Percentiles rank a stretch among this genome's conserved stretches.
These are phyloP conservation scores for Lobosporangium transversale DNA, from an alignment of 192 early-diverging fungal genomes.

Conservation along the genomic window DNA sequence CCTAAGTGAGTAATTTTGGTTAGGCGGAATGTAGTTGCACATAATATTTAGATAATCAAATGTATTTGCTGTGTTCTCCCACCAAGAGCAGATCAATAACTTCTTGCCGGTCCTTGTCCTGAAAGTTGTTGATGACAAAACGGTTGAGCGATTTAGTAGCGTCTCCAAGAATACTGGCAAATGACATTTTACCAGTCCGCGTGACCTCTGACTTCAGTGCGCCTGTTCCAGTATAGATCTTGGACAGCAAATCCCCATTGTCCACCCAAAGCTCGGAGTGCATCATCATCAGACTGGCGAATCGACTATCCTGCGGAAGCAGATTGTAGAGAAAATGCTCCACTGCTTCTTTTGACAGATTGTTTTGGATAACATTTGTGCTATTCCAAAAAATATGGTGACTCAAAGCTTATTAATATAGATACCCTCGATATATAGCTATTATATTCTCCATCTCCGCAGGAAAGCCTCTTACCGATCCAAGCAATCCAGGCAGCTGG, in stretches of 20 bases:
- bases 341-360: constrained; percentile 66
- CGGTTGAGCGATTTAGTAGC: constrained; percentile 93
- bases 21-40: background rate
- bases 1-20: constrained; percentile 33
- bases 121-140: constrained; percentile 95
- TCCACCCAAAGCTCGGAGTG: constrained; percentile 79
- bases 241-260: constrained; percentile 93
- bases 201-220: constrained; percentile 93
- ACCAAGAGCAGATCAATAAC: constrained; percentile 90
- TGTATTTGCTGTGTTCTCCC: too few relatives aligned
- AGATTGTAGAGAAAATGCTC: constrained; percentile 54
- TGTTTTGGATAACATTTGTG: constrained; percentile 93
- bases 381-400: constrained; percentile 60
- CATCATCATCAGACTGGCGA: constrained; percentile 43
- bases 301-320: constrained; percentile 22
- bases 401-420: background rate
- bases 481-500: constrained; percentile 91
- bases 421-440: background rate
- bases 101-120: constrained; percentile 94
- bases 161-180: constrained; percentile 81
- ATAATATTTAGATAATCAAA: too few relatives aligned
- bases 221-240: constrained; percentile 96
- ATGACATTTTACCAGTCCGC: constrained; percentile 87
- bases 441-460: background rate
- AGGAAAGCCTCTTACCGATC: constrained; percentile 17